Percentiles rank a stretch among this genome's conserved stretches.
phyloP scores from a whole-genome alignment of 2,329 filamentous ascomycete species.

The Sordariomycetes sp. region DNA sequence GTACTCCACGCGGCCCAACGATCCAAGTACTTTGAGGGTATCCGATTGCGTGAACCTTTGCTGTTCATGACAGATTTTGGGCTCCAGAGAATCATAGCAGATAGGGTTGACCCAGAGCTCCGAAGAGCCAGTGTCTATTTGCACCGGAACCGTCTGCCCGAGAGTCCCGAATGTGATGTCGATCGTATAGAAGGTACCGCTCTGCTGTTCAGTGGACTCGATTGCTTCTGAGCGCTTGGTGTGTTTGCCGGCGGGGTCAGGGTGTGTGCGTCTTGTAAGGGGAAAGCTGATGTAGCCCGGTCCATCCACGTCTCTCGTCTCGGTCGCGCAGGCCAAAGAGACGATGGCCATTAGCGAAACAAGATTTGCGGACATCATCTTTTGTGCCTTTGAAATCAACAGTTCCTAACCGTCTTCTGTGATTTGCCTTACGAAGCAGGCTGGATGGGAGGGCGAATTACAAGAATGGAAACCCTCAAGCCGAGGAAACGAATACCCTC shows the following conservation, averaged over 20 bases:
- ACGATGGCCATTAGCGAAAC: too few relatives aligned
- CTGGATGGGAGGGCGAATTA: too few relatives aligned
- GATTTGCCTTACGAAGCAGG: too few relatives aligned
- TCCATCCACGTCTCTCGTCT: background rate
- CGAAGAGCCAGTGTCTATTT: conserved; percentile 27
- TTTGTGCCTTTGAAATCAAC: too few relatives aligned
- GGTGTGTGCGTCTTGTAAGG: background rate
- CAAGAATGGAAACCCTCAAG: too few relatives aligned
- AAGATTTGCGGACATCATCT: too few relatives aligned
- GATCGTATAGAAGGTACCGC: conserved; percentile 23
- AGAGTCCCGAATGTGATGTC: conserved; percentile 25
- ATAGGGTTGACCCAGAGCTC: conserved; percentile 31
- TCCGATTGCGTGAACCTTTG: conserved; percentile 10
- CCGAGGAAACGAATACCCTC: too few relatives aligned
- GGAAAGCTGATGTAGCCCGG: background rate
- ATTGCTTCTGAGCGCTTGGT: background rate
- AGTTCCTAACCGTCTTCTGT: too few relatives aligned
- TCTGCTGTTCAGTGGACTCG: background rate
- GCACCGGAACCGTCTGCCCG: conserved; percentile 23
- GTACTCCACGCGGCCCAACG: conserved; percentile 13
- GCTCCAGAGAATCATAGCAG: conserved; percentile 12
- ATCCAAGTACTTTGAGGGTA: conserved; percentile 9
- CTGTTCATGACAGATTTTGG: conserved; percentile 13
- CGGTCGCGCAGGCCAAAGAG: background rate
- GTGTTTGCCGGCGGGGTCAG: background rate